Base-by-base conservation (phyloP, 805 yeast species). In the Tetrapisispora phaffii region DNA sequence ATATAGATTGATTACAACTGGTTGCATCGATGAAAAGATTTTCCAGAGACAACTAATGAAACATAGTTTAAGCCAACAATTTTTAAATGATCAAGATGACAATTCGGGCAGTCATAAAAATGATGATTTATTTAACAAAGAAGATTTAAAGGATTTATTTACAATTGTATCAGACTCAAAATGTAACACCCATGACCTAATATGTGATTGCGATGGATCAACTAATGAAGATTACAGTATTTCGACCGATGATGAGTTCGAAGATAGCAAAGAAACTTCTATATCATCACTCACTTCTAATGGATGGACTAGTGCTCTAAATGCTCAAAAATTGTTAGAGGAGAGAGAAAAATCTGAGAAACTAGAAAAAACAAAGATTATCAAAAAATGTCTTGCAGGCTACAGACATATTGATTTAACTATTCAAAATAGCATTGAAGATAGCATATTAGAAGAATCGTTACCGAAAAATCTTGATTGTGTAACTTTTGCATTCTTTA, bases 21-120 rank as follows among this genome's bases (percentile, higher is more conserved):
- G 97, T 0, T 79, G 89, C 45, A 83, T 88, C 31, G 98, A 93
- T 60, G 98, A 93, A 60, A 90, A 89, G 65, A 89, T 93, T 3
- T 80, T 84, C 48, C 97, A 93, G 60, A 70, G 98, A 17, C 98
- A 93, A 62, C 67, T 89, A 44, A 80, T 86, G 71, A 93, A 93
- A 61, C 77, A 70, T 45, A 88, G 82, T 44, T 65, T 90, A 41
- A 84, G 96, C 40, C 81, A 81, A 49, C 79, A 78, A 51, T 82
- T 90, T 53, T 71, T 76, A 51, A 82, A 70, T 37, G 58, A 50
- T 46, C 33, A 50, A 7, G 44, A 34, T 5, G 36, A 23, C 10
- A 41, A 44, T 52, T 64, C 67, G 44, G 60, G 65, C 20, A 48
- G 41, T 13, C 59, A 63, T 5, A 70, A 77, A 0, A 76, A 74